These are phyloP conservation scores for Coprinellus aureogranulatus DNA, from an alignment of 768 basidiomycete species.

Conservation along the genomic window DNA sequence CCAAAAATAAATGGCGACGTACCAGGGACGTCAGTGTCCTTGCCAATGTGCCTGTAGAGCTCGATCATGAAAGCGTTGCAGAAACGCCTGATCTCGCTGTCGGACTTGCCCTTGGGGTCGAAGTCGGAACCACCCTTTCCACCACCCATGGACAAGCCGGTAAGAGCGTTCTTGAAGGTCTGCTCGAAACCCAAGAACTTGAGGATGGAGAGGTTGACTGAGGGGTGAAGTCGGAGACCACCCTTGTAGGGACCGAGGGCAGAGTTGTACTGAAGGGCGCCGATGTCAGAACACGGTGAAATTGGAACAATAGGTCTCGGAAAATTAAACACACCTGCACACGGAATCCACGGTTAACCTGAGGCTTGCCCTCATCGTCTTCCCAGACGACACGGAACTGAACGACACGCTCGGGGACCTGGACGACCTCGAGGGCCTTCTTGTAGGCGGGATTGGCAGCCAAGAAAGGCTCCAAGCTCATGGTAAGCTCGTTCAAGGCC, in stretches of 20 bases:
- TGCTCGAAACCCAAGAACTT: conserved; percentile 85
- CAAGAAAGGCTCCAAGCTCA: conserved; percentile 64
- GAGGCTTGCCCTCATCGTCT: conserved; percentile 60
- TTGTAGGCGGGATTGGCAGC: conserved; percentile 64
- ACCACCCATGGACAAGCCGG: conserved; percentile 74
- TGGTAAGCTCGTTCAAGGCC: conserved; percentile 65
- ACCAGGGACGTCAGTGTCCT: conserved; percentile 73
- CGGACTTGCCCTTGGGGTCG: conserved; percentile 78
- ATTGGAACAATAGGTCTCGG: background rate
- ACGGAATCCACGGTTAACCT: conserved; percentile 73
- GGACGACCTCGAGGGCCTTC: conserved; percentile 63
- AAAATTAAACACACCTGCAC: conserved; percentile 50
- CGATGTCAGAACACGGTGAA: background rate
- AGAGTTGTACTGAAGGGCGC: conserved; percentile 58
- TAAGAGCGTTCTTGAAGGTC: conserved; percentile 78
- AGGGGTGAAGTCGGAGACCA: conserved; percentile 74
- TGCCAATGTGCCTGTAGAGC: conserved; percentile 68
- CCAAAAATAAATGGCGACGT: conserved; percentile 11
- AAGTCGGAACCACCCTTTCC: conserved; percentile 81
- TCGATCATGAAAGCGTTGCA: conserved; percentile 71
- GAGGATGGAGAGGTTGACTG: conserved; percentile 78
- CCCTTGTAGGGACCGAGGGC: conserved; percentile 79
- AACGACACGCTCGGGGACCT: conserved; percentile 52
- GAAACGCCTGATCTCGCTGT: conserved; percentile 71
- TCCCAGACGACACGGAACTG: conserved; percentile 81